Evolutionary conservation across 768 basidiomycete genomes (phyloP).

Genomic region (Tulasnella sp.): DNA sequence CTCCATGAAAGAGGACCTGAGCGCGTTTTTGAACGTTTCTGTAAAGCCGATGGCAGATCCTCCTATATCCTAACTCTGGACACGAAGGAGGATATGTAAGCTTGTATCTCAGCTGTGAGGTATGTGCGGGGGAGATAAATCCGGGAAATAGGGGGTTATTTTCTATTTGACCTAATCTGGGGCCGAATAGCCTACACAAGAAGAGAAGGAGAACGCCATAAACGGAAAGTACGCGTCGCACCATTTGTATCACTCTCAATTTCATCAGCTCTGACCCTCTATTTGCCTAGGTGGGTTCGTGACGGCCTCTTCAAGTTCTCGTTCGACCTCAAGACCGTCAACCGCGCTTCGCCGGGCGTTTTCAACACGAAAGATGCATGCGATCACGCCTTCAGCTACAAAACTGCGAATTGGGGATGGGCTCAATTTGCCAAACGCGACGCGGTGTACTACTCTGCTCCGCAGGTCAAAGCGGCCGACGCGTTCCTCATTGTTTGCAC

Average conservation of each 20-base stretch:
- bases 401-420: slow-evolving; percentile 90
- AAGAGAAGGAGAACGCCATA: slow-evolving; percentile 62
- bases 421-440: slow-evolving; percentile 73
- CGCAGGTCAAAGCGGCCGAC: slow-evolving; percentile 41
- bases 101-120: slow-evolving; percentile 76
- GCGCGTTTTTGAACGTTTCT: slow-evolving; percentile 18
- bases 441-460: slow-evolving; percentile 52
- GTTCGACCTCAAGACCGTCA: slow-evolving; percentile 69
- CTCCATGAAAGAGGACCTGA: not conserved
- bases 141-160: slow-evolving; percentile 5
- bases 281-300: slow-evolving; percentile 60
- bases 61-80: slow-evolving; percentile 81
- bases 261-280: not conserved
- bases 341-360: slow-evolving; percentile 15
- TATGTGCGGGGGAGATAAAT: slow-evolving; percentile 31
- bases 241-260: not conserved
- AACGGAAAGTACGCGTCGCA: slow-evolving; percentile 44
- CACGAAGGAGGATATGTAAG: slow-evolving; percentile 54
- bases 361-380: slow-evolving; percentile 63
- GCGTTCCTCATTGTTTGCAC: slow-evolving; percentile 70
- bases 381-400: slow-evolving; percentile 64
- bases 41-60: slow-evolving; percentile 43
- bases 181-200: slow-evolving; percentile 55
- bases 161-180: not conserved
- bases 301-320: slow-evolving; percentile 80